A percentile compares a stretch with the other conserved stretches of the same genome.
These are phyloP conservation scores for Fistulinella prunicolor DNA, from an alignment of 768 basidiomycete genomes.

Conservation along the genomic window DNA sequence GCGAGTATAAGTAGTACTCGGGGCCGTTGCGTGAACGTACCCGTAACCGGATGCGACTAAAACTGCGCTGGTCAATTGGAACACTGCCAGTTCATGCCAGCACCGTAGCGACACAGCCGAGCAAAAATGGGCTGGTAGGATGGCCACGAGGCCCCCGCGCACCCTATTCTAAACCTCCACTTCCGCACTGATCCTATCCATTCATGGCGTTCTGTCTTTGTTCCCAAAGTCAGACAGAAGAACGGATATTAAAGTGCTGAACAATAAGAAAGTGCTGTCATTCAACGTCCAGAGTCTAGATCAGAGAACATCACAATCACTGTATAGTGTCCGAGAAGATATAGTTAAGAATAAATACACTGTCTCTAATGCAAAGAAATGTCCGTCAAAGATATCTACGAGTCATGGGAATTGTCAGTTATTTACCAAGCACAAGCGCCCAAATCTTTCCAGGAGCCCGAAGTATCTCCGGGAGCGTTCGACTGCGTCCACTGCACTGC, in stretches of 20 bases:
- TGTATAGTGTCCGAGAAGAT: too few relatives aligned
- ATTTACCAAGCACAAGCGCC: constrained; percentile 19
- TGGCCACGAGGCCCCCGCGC: constrained; percentile 15
- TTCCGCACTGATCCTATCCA: neutral
- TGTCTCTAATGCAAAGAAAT: too few relatives aligned
- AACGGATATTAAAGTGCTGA: too few relatives aligned
- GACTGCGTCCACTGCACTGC: constrained; percentile 24
- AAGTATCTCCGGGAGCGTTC: constrained; percentile 23
- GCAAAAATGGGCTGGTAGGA: constrained; percentile 2
- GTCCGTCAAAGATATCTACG: neutral
- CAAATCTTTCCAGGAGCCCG: constrained; percentile 24
- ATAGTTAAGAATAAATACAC: too few relatives aligned
- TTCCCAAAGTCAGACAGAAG: neutral
- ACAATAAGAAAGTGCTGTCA: neutral
- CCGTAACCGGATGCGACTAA: constrained; percentile 5
- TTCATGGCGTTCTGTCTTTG: too few relatives aligned
- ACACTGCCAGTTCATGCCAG: neutral
- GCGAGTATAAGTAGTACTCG: too few relatives aligned
- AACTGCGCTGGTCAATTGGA: neutral
- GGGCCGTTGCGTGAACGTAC: too few relatives aligned
- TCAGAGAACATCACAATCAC: too few relatives aligned
- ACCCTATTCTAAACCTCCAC: constrained; percentile 9
- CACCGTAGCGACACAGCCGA: constrained; percentile 15
- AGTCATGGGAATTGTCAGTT: too few relatives aligned
- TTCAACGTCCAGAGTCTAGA: neutral